A percentile compares a stretch with the other conserved stretches of the same genome.
These are phyloP conservation scores for Scenedesmus sp. DNA, from an alignment of 163 green algal genomes.

Conservation along the genomic window DNA sequence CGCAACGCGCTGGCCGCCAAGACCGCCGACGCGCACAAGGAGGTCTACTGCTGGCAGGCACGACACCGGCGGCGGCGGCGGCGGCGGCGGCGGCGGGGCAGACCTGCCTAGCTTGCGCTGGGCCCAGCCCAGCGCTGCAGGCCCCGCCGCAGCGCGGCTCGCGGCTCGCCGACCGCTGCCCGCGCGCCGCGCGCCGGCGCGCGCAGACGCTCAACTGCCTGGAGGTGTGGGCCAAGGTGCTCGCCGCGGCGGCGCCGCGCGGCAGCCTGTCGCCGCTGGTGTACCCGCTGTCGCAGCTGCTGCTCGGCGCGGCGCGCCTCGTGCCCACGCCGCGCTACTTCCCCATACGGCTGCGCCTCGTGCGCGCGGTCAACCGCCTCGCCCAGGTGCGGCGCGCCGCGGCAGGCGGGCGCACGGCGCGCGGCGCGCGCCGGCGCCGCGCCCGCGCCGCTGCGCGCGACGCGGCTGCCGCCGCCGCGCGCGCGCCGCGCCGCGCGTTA, in stretches of 20 bases:
- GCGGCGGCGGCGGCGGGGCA: no score
- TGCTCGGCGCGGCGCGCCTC: constrained; percentile 81
- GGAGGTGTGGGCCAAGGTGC: constrained; percentile 88
- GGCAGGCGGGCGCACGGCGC: no score
- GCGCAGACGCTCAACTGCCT: constrained; percentile 92
- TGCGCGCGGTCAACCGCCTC: constrained; percentile 68
- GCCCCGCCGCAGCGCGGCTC: not conserved
- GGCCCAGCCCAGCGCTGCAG: no score
- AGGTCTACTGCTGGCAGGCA: constrained; percentile 95
- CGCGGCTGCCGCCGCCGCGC: not conserved
- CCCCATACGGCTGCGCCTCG: constrained; percentile 85
- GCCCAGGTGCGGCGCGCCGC: constrained; percentile 16
- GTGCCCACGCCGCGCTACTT: constrained; percentile 92
- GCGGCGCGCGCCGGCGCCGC: no score
- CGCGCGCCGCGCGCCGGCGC: constrained; percentile 40
- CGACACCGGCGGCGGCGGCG: no score
- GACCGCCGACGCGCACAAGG: constrained; percentile 83
- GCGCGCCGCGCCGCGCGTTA: constrained; percentile 1
- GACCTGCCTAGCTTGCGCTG: no score
- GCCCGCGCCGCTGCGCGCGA: no score
- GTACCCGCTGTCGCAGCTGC: constrained; percentile 89
- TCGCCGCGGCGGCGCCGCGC: constrained; percentile 49
- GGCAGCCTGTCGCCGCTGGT: constrained; percentile 68
- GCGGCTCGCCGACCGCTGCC: not conserved
- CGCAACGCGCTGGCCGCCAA: constrained; percentile 83